These are phyloP conservation scores for Microdochium paspali DNA, from an alignment of 2,329 filamentous ascomycete species.

Conservation along the genomic window DNA sequence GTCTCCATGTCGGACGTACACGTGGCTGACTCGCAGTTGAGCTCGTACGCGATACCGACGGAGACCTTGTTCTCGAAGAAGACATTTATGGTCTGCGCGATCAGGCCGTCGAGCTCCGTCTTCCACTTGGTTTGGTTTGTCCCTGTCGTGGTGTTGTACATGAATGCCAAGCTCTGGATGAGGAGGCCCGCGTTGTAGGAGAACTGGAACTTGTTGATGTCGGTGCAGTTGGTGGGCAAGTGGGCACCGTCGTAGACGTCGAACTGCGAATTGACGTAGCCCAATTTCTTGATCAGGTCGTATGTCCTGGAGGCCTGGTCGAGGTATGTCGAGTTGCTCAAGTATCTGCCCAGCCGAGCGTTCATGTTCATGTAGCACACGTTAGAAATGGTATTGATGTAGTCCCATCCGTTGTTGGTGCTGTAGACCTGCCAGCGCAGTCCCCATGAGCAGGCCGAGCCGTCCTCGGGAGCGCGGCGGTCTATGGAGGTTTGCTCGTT, in stretches of 20 bases:
- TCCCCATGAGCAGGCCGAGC: constrained; percentile 48
- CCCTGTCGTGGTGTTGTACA: constrained; percentile 28
- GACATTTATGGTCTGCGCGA: constrained; percentile 33
- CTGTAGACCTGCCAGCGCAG: constrained; percentile 59
- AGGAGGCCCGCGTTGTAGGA: constrained; percentile 45
- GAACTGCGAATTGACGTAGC: constrained; percentile 44
- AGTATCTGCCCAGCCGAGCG: constrained; percentile 53
- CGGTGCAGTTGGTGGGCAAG: constrained; percentile 40
- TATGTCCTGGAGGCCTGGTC: constrained; percentile 46
- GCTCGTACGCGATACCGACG: constrained; percentile 44
- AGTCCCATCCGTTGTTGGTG: constrained; percentile 56
- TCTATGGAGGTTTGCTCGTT: constrained; percentile 30
- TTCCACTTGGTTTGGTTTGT: constrained; percentile 30
- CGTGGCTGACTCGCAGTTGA: constrained; percentile 37
- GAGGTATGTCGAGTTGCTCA: constrained; percentile 43
- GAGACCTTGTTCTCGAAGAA: constrained; percentile 38
- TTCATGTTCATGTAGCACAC: constrained; percentile 39
- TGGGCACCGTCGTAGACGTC: constrained; percentile 51
- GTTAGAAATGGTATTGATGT: constrained; percentile 49
- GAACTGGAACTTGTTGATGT: constrained; percentile 42
- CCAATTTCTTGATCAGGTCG: constrained; percentile 42
- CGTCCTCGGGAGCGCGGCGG: constrained; percentile 35
- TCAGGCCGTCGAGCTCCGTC: constrained; percentile 36
- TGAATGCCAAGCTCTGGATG: constrained; percentile 42
- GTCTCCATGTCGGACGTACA: constrained; percentile 46